Percentiles rank a stretch among this genome's conserved stretches.
phyloP scores from a whole-genome alignment of 306 rosid species.

The Malus asiatica region DNA sequence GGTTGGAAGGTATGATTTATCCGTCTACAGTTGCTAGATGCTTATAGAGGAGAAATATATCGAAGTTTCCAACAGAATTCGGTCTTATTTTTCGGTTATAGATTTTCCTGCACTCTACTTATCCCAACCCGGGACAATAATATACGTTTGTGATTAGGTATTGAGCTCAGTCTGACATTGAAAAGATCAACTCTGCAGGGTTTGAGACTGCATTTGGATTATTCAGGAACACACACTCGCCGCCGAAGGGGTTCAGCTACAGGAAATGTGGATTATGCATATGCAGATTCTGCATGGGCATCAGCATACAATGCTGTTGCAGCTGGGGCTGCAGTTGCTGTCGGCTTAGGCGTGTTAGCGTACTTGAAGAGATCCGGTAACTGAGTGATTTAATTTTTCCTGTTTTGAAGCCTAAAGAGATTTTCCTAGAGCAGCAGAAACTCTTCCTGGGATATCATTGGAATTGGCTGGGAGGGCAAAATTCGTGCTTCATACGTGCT shows the following conservation, averaged over 20 bases:
- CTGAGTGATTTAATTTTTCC: background rate
- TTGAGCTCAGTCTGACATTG: constrained; percentile 15
- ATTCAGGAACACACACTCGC: constrained; percentile 36
- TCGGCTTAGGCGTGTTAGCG: constrained; percentile 55
- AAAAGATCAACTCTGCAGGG: constrained; percentile 45
- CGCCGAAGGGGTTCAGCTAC: constrained; percentile 21
- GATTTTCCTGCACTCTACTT: background rate
- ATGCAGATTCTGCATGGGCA: constrained; percentile 50
- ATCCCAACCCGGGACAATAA: no score
- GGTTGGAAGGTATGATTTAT: constrained; percentile 71
- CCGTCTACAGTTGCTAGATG: background rate
- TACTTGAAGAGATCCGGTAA: constrained; percentile 40
- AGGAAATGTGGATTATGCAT: constrained; percentile 33
- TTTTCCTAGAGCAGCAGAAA: background rate
- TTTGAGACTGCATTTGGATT: constrained; percentile 83
- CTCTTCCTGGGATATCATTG: background rate
- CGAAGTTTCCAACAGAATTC: background rate
- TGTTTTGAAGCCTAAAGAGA: background rate
- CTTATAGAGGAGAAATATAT: background rate
- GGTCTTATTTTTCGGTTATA: background rate
- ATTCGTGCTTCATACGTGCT: background rate
- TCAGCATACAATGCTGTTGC: constrained; percentile 52
- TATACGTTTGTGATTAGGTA: background rate
- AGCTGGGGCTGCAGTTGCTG: constrained; percentile 71
- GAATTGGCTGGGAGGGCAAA: constrained; percentile 4